Evolutionary conservation across 2,329 filamentous ascomycete species (phyloP), one percentile per base, ranked within the genome.

Genomic region (Microcyclosporella mali): DNA sequence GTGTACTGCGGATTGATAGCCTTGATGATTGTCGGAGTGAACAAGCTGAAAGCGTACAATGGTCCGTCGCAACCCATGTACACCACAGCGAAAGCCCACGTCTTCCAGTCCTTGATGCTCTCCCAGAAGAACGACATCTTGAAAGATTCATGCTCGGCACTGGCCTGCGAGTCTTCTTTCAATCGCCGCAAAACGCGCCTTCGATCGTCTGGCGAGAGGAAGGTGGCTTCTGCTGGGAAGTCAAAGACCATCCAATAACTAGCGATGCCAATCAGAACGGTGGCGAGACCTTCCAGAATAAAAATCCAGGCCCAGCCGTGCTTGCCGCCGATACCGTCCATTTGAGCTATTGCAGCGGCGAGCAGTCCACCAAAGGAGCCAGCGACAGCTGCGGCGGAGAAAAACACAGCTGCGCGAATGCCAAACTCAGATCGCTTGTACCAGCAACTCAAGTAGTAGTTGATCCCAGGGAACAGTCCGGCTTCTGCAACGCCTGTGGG

Each of bases 391-490:
- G 86, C 86, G 0, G 85, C 84, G 0, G 84, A 88, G 68, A 92
- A 92, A 70, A 92, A 90, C 43, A 89, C 79, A 12, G 86, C 84
- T 49, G 84, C 80, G 28, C 87, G 78, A n/a, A 88, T 74, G 36
- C 85, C 87, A 43, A 90, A 85, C 56, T 94, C 87, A 12, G 73
- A 77, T 19, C 86, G 74, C 57, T 78, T 82, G 56, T 92, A 94
- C 86, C 86, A 94, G 59, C 84, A 88, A 0, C 80, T 85, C 0
- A 92, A 73, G 59, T 88, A 89, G 62, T 87, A 90, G 53, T 84
- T 85, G 14, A 88, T 78, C 3, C 71, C 71, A 0, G 71, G 72
- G 38, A 74, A 74, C 0, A 90, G 70, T 6, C 85, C 85, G 7
- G 85, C 72, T 62, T 92, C 86, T 12, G 77, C 75, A 27, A 88